phyloP scores from a whole-genome alignment of 805 yeast genomes.

The Pichia nakasei region DNA sequence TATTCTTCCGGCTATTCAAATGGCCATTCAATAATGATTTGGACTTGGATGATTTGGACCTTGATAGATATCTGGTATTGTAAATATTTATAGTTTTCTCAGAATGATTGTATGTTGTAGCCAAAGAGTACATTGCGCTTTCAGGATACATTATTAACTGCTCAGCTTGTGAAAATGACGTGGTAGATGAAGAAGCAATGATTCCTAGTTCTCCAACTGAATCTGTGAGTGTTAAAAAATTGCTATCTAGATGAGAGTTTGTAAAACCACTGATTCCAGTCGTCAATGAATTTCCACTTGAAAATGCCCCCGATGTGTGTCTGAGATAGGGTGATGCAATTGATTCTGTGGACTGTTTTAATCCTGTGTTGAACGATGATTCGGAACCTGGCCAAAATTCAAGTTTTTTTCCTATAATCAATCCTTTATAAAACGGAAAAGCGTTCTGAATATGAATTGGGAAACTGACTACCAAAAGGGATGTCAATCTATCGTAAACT shows the following conservation, averaged over 20 bases:
- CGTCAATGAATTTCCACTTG: not conserved
- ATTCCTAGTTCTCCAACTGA: conserved; percentile 69
- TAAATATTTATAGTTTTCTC: conserved; percentile 43
- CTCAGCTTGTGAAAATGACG: conserved; percentile 53
- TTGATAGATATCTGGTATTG: conserved; percentile 39
- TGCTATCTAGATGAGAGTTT: conserved; percentile 15
- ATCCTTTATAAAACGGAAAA: conserved; percentile 58
- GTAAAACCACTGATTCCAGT: conserved; percentile 1
- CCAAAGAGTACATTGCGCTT: conserved; percentile 32
- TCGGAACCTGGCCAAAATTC: conserved; percentile 8
- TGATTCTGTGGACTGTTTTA: not conserved
- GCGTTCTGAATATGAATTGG: conserved; percentile 61
- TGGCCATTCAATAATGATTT: conserved; percentile 10
- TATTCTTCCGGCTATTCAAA: conserved; percentile 17
- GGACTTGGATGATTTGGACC: conserved; percentile 13
- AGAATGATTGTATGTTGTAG: conserved; percentile 46
- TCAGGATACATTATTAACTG: conserved; percentile 47
- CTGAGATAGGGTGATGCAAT: not conserved
- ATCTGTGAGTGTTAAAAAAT: conserved; percentile 61
- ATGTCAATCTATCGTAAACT: conserved; percentile 54
- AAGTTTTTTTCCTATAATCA: conserved; percentile 32
- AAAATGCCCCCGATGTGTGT: conserved; percentile 2
- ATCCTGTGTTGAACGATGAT: not conserved
- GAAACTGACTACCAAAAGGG: conserved; percentile 49
- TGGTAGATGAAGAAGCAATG: conserved; percentile 61